Conservation (phyloP, 2,329 filamentous ascomycete species). For the Fusarium kyushuense region DNA sequence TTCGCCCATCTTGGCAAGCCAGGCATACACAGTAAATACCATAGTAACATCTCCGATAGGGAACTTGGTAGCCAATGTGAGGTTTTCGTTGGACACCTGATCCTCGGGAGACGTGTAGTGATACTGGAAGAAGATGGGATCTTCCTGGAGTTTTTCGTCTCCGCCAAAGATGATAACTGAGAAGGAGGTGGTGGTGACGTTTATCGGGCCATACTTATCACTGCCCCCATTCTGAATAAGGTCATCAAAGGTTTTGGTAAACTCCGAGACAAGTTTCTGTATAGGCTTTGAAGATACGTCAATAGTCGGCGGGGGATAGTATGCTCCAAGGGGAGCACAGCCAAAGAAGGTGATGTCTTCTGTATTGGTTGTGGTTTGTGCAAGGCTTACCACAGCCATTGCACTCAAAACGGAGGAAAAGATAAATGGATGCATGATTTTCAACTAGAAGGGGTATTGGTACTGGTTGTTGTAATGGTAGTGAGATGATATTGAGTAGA, state of each 20-base stretch:
- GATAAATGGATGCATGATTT: neutral
- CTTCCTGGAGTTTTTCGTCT: slow-evolving; percentile 1
- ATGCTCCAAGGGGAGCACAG: slow-evolving; percentile 39
- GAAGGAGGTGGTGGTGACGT: slow-evolving; percentile 37
- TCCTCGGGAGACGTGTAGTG: slow-evolving; percentile 41
- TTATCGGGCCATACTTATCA: slow-evolving; percentile 35
- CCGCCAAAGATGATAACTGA: slow-evolving; percentile 39
- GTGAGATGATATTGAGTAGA: neutral
- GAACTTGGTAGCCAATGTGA: slow-evolving; percentile 45
- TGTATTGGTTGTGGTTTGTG: neutral
- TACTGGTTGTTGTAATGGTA: neutral
- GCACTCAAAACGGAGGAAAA: neutral
- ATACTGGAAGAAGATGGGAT: slow-evolving; percentile 39
- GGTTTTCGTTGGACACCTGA: slow-evolving; percentile 2
- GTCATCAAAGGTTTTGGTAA: slow-evolving; percentile 30
- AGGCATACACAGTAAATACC: slow-evolving; percentile 52
- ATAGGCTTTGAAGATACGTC: slow-evolving; percentile 7
- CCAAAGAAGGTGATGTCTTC: slow-evolving; percentile 31
- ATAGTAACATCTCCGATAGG: slow-evolving; percentile 50
- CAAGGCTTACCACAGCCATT: neutral
- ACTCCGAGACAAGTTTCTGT: neutral
- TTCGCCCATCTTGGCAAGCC: slow-evolving; percentile 49
- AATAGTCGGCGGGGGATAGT: slow-evolving; percentile 38
- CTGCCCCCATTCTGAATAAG: slow-evolving; percentile 26
- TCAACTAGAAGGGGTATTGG: neutral